Evolutionary conservation across 306 rosid genomes (phyloP).

Genomic region (Carpinus fangiana): DNA sequence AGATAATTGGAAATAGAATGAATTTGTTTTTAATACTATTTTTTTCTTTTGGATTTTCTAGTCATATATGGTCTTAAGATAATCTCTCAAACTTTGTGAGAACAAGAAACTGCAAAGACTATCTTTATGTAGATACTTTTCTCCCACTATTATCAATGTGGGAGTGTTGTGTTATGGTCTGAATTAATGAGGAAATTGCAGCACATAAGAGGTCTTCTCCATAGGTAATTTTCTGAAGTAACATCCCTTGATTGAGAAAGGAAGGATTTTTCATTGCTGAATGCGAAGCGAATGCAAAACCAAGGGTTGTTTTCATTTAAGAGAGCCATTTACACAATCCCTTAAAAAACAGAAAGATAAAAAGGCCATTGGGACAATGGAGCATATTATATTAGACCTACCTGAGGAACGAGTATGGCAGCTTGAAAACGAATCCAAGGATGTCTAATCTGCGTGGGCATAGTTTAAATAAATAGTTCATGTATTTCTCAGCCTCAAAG

Average conservation of each 20-base stretch:
- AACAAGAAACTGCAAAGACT: neutral
- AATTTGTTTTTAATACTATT: slow-evolving; percentile 23
- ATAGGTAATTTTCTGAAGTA: neutral
- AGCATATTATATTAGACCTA: neutral
- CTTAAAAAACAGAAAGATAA: neutral
- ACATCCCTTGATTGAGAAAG: neutral
- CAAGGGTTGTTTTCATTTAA: neutral
- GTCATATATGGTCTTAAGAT: slow-evolving; percentile 34
- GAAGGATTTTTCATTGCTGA: neutral
- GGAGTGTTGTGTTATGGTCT: no score
- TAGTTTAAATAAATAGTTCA: slow-evolving; percentile 13
- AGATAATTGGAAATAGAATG: slow-evolving; percentile 47
- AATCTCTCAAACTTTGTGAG: neutral
- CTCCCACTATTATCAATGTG: neutral
- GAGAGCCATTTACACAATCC: neutral
- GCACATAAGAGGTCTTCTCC: neutral
- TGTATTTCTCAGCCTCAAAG: slow-evolving; percentile 5
- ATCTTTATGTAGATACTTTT: neutral
- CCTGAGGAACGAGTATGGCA: neutral
- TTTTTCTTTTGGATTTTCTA: slow-evolving; percentile 20
- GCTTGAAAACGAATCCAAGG: neutral
- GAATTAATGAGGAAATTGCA: neutral
- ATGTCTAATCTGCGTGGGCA: neutral
- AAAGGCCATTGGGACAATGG: neutral
- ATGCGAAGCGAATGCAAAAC: neutral